phyloP scores from a whole-genome alignment of 139 green algal genomes.

The Micractinium sp. region DNA sequence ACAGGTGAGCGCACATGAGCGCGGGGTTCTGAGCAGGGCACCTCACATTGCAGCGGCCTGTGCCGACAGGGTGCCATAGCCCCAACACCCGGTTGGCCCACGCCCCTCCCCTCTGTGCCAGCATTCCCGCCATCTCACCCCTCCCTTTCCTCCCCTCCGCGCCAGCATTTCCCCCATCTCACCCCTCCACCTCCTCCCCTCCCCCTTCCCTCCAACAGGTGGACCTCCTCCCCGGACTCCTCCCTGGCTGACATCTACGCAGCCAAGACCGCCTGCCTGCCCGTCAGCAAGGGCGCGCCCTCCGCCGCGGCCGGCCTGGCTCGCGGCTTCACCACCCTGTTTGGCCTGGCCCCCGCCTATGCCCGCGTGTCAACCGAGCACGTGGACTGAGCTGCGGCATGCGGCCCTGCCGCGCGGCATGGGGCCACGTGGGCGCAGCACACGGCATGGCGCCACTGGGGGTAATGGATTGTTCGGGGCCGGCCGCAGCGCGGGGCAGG shows the following conservation, averaged over 20 bases:
- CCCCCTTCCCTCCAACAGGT: neutral
- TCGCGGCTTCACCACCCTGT: neutral
- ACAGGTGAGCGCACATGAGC: slow-evolving; percentile 7
- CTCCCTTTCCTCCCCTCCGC: neutral
- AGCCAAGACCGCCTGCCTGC: neutral
- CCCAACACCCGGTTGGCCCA: no score
- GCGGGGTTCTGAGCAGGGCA: neutral
- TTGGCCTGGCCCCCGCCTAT: slow-evolving; percentile 11
- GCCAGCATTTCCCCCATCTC: no score
- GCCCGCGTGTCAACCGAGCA: neutral
- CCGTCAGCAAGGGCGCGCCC: neutral
- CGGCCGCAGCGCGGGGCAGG: no score
- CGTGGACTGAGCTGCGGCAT: neutral
- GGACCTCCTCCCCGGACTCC: slow-evolving; percentile 8
- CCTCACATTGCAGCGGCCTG: neutral
- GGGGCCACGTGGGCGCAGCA: no score
- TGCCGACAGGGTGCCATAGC: no score
- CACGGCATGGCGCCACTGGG: no score
- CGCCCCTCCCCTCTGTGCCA: neutral
- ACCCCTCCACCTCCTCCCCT: neutral
- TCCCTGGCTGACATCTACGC: slow-evolving; percentile 20
- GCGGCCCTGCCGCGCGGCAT: no score
- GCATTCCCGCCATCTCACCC: neutral
- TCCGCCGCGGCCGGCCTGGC: neutral
- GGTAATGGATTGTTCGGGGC: no score